phyloP scores from a whole-genome alignment of 2,329 filamentous ascomycete species.

The Plectosphaerella cucumerina region DNA sequence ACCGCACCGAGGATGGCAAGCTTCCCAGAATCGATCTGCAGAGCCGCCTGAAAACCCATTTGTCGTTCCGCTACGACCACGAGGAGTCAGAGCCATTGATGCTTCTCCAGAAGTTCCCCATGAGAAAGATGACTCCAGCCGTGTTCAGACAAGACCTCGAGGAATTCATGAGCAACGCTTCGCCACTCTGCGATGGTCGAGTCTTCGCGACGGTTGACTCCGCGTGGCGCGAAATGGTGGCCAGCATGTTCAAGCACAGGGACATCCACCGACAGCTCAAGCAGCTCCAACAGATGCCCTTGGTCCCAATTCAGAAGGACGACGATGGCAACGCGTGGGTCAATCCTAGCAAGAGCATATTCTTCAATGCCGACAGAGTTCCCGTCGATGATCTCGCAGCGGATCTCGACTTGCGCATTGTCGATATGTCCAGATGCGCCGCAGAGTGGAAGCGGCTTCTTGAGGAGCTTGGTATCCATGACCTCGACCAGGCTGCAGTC shows the following conservation, averaged over 20 bases:
- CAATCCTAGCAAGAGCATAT: neutral
- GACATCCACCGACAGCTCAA: neutral
- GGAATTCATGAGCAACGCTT: neutral
- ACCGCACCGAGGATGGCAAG: neutral
- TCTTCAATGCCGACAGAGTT: neutral
- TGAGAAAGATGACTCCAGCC: neutral
- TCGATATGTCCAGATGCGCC: neutral
- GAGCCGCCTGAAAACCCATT: neutral
- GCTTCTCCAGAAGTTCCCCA: neutral
- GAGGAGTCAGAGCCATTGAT: neutral
- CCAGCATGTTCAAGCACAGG: neutral
- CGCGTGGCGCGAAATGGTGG: neutral
- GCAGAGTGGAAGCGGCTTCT: neutral
- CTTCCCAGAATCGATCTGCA: neutral
- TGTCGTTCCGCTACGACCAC: conserved; percentile 4
- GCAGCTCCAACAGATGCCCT: neutral
- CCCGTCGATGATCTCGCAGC: neutral
- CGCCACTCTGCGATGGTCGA: neutral
- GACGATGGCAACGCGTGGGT: neutral
- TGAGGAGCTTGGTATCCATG: neutral
- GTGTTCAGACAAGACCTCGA: neutral
- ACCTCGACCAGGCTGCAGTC: neutral
- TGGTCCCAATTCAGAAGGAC: neutral
- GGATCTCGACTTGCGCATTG: neutral
- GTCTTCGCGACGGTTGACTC: neutral